Percentiles rank a stretch among this genome's conserved stretches.
These are phyloP conservation scores for Hura crepitans DNA, from an alignment of 441 rosid genomes.

Conservation along the genomic window DNA sequence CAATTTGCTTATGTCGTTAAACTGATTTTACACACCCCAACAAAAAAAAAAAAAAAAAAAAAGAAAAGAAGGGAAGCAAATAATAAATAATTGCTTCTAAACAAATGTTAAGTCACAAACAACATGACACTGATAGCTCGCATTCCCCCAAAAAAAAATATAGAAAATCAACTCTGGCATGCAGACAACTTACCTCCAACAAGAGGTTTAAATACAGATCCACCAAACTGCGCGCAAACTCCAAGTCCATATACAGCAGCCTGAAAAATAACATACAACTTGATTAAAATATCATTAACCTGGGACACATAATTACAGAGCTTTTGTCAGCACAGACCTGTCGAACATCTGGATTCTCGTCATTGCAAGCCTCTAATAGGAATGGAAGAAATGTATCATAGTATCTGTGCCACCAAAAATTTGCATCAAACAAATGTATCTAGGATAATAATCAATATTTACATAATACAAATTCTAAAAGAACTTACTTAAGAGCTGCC, in stretches of 20 bases:
- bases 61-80: no score
- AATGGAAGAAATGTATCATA: constrained; percentile 95
- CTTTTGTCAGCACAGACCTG: constrained; percentile 48
- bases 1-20: constrained; percentile 16
- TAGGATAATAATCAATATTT: constrained; percentile 14
- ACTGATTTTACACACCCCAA: neutral
- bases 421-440: constrained; percentile 16
- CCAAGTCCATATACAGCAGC: constrained; percentile 99
- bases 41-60: no score
- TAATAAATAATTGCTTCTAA: constrained; percentile 60
- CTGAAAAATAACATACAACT: constrained; percentile 37
- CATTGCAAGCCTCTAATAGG: constrained; percentile 96
- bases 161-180: neutral
- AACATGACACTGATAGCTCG: neutral
- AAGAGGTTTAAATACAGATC: constrained; percentile 82
- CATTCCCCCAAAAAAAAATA: neutral
- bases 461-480: neutral
- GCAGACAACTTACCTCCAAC: constrained; percentile 65
- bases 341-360: constrained; percentile 87
- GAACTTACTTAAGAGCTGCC: constrained; percentile 80
- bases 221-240: constrained; percentile 98
- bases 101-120: constrained; percentile 24
- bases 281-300: constrained; percentile 15
- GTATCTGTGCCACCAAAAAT: constrained; percentile 49
- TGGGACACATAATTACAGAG: constrained; percentile 2